Evolutionary conservation across 176 grass and related monocot genomes (phyloP), one percentile per base, ranked within the genome.

Genomic region (Panicum miliaceum): DNA sequence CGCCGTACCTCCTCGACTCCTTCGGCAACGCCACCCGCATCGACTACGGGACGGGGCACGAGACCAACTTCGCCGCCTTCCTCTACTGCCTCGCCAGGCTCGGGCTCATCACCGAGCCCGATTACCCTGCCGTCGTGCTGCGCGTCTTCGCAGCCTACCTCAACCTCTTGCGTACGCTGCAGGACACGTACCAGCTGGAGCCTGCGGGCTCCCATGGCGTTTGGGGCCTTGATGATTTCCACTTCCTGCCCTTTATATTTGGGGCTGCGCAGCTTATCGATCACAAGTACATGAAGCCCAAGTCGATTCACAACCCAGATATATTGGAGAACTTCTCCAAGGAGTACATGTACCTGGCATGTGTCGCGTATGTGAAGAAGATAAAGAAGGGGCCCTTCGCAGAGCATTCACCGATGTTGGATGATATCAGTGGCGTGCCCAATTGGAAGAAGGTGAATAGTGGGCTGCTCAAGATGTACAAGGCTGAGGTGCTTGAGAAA

Each of bases 211-310:
- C 95, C 7, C 95, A 97, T 58, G 95, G 95, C 4, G 92, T 95
- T 2, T 92, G 89, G 91, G 93, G 93, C 12, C 87, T 98, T 0
- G 96, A 98, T 1, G 96, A 98, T 67, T 93, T 68, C 87, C 95
- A 97, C 56, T 97, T 93, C 82, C 87, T 98, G 75, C 93, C 91
- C 10, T 96, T 99, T 67, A 86, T 96, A n/a, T 99, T 96, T 47
- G 96, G 96, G 40, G 77, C 96, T 1, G 91, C 91, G 0, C 93
- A 99, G 84, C 82, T 99, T 29, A 96, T 99, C 0, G 96, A 96
- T 84, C 96, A 99, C 32, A 99, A 96, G 64, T 96, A 99, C 88
- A 99, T 99, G 91, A 99, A 99, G 40, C 91, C 96, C 41, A 99
- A 99, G 63, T 99, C 91, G 4, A 94, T 99, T 75, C 91, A 99